A percentile compares a stretch with the other conserved stretches of the same genome.
Evolutionary conservation across 768 basidiomycete genomes (phyloP).

Genomic region (Suillus americanus): DNA sequence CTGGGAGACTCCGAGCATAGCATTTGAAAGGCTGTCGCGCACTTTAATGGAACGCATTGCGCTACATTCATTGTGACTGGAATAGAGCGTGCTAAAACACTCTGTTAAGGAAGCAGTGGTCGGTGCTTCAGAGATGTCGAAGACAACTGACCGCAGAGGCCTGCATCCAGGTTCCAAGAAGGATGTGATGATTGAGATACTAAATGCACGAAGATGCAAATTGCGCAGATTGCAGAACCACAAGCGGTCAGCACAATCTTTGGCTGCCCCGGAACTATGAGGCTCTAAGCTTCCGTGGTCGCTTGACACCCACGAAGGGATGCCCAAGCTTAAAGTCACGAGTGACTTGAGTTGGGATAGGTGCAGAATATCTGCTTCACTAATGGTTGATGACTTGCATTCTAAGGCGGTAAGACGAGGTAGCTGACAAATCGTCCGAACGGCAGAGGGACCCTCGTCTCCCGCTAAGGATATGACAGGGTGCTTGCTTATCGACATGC

Average conservation of each 20-base stretch:
- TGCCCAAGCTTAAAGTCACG: background rate
- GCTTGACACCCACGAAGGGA: background rate
- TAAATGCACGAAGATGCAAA: conserved; percentile 3
- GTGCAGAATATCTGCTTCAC: background rate
- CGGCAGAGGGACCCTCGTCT: background rate
- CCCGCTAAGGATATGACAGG: background rate
- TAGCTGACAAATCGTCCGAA: background rate
- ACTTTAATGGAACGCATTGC: background rate
- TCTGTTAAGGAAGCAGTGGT: background rate
- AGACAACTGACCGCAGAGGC: background rate
- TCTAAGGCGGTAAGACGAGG: conserved; percentile 1
- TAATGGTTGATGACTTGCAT: conserved; percentile 2
- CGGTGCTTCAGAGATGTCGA: conserved; percentile 3
- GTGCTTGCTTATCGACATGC: conserved; percentile 1
- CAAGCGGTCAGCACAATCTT: background rate
- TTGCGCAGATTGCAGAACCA: conserved; percentile 1
- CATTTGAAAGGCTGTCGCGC: background rate
- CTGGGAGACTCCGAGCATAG: background rate
- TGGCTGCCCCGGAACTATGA: background rate
- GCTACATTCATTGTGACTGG: background rate
- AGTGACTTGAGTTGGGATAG: conserved; percentile 1
- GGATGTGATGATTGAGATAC: background rate
- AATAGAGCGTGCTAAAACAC: background rate
- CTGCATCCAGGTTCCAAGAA: background rate
- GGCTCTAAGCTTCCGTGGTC: background rate